Evolutionary conservation across 75 land plant genomes (phyloP).

Genomic region (Chamaecyparis obtusa): DNA sequence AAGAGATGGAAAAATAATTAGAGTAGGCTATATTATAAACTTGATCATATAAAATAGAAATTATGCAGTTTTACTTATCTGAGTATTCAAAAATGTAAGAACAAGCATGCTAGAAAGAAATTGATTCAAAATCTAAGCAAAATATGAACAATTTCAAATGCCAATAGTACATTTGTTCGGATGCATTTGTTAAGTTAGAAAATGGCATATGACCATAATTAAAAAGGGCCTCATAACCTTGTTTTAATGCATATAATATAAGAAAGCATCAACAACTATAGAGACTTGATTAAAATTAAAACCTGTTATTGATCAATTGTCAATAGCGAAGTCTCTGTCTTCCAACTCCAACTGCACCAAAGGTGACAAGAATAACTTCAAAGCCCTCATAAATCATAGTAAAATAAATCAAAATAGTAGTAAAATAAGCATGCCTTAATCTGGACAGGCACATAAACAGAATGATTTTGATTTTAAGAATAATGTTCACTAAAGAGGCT

Average conservation of each 20-base stretch:
- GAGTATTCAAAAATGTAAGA: background rate
- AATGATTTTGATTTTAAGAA: no score
- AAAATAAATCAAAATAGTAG: no score
- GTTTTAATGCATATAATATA: background rate
- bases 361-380: conserved; percentile 88
- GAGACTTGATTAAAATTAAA: background rate
- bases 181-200: background rate
- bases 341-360: conserved; percentile 95
- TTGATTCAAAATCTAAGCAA: background rate
- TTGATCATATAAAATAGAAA: background rate
- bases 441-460: no score
- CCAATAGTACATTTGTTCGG: background rate
- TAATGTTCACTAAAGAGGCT: no score
- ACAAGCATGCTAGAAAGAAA: background rate
- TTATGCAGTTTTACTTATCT: background rate
- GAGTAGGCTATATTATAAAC: background rate
- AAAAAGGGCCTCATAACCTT: background rate
- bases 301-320: conserved; percentile 87
- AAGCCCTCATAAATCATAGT: conserved; percentile 55
- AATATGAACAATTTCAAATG: background rate
- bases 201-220: background rate
- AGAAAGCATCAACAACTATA: background rate
- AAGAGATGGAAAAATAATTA: background rate
- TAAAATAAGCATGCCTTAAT: no score
- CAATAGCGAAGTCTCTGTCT: conserved; percentile 83